Percentiles rank a stretch among this genome's conserved stretches.
These are phyloP conservation scores for Phytophthora tentaculata DNA, from an alignment of 352 stramenopile genomes.

Conservation along the genomic window DNA sequence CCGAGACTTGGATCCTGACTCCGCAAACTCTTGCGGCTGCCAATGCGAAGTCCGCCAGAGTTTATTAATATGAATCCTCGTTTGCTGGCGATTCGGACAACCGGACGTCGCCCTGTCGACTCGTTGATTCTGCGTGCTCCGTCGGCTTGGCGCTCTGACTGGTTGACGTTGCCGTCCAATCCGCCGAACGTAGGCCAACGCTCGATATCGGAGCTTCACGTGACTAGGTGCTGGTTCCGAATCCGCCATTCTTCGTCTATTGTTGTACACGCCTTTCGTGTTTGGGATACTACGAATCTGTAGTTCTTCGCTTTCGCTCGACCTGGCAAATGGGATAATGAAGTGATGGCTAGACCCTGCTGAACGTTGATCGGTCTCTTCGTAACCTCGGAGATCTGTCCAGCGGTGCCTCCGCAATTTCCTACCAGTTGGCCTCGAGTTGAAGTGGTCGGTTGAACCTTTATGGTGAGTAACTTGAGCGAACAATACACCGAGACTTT, in stretches of 20 bases:
- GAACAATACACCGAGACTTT: too few relatives aligned
- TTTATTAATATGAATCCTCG: neutral
- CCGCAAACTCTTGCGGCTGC: conserved; percentile 14
- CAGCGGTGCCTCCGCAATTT: too few relatives aligned
- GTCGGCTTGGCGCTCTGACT: conserved; percentile 6
- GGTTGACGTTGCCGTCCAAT: conserved; percentile 23
- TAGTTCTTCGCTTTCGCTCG: too few relatives aligned
- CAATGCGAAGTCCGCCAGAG: conserved; percentile 4
- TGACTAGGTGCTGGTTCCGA: conserved; percentile 23
- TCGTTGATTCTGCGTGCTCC: neutral
- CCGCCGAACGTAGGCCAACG: conserved; percentile 33
- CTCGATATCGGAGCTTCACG: conserved; percentile 32
- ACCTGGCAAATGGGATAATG: too few relatives aligned
- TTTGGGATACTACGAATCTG: conserved; percentile 1
- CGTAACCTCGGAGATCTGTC: too few relatives aligned
- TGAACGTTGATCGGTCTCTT: too few relatives aligned
- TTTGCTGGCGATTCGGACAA: conserved; percentile 1
- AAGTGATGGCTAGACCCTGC: too few relatives aligned
- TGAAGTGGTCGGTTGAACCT: too few relatives aligned
- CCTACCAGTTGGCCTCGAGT: too few relatives aligned
- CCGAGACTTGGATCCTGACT: conserved; percentile 20
- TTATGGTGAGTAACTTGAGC: too few relatives aligned
- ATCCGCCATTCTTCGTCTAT: conserved; percentile 15
- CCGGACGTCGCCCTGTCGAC: conserved; percentile 5
- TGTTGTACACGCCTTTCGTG: neutral